Evolutionary conservation across 352 stramenopile genomes (phyloP), one percentile per base, ranked within the genome.

Genomic region (Phytophthora hybrid): DNA sequence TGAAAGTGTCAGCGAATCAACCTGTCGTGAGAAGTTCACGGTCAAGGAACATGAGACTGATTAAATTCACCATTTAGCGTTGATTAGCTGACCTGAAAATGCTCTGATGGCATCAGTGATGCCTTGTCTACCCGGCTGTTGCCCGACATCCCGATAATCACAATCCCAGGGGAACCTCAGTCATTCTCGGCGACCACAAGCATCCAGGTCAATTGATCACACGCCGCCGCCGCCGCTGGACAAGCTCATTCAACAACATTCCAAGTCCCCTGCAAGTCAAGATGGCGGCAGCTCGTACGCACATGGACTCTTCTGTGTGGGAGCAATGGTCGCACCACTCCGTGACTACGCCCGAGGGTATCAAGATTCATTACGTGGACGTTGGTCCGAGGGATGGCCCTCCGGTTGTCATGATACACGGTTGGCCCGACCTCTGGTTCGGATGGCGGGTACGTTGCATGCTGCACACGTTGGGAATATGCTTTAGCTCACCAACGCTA

Each of bases 351-450:
- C 51, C 67, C 26, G 75, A 77, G 1, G 76, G 75, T 21, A 66
- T 89, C 46, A 78, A 73, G 34, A 65, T 89, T 44, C 80, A 91
- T 60, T 91, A 82, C 54, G 76, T 87, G 52, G 82, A 90, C 6
- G 81, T 79, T 21, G 81, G 82, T 16, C 80, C 76, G 3, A 68
- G 70, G 8, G 79, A 90, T 74, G 79, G 54, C 8, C 71, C 77
- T 37, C 78, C 81, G 7, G 49, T 92, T 29, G 81, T 92, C 63
- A 81, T 92, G 56, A 37, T 90, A 56, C 85, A 92, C 23, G 85
- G 83, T n/a, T 92, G 81, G 72, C 85, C 83, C 14, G 85, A 92
- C 23, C 59, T 92, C 5, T 87, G 81, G 78, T 90, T 88, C 46
- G 83, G 73, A 31, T 91, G 85, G 83, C 75, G 82, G 49, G 82